A percentile compares a stretch with the other conserved stretches of the same genome.
Evolutionary conservation across 2,329 filamentous ascomycete genomes (phyloP).

Genomic region (Graphilbum ipis-grandicollis): DNA sequence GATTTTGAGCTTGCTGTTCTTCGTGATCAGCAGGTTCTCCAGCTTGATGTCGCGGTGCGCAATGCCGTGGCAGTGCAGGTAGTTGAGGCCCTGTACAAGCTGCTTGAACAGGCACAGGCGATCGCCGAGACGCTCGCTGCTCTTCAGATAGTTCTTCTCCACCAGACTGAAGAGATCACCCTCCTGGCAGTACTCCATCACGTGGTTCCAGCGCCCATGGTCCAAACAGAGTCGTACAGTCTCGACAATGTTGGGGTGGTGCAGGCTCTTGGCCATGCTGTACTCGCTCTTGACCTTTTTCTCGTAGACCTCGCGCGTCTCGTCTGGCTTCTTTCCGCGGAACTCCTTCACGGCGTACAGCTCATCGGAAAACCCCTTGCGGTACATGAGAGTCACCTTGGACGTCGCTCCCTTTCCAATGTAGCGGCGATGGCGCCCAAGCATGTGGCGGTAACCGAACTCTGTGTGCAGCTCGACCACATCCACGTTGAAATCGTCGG

Average conservation of each 20-base stretch:
- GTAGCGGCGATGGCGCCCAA: conserved; percentile 57
- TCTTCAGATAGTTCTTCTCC: conserved; percentile 49
- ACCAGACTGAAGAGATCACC: conserved; percentile 68
- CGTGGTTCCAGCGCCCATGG: conserved; percentile 66
- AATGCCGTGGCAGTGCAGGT: conserved; percentile 69
- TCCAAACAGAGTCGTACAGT: conserved; percentile 61
- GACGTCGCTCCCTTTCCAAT: conserved; percentile 72
- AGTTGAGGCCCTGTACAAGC: conserved; percentile 62
- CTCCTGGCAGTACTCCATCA: conserved; percentile 81
- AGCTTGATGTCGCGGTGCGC: conserved; percentile 85
- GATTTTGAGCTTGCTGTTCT: conserved; percentile 71
- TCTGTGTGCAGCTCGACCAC: conserved; percentile 51
- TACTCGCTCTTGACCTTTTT: conserved; percentile 87
- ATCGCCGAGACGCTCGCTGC: conserved; percentile 47
- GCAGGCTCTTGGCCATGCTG: conserved; percentile 67
- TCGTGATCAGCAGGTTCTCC: conserved; percentile 67
- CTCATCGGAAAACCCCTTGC: conserved; percentile 46
- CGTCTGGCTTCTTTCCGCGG: conserved; percentile 50
- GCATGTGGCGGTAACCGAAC: conserved; percentile 51
- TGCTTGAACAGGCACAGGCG: conserved; percentile 82
- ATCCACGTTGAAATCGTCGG: conserved; percentile 58
- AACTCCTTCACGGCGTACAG: conserved; percentile 82
- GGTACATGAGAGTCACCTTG: conserved; percentile 63
- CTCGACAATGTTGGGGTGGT: conserved; percentile 77
- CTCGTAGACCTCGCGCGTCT: conserved; percentile 59